Conservation (phyloP, 768 basidiomycete genomes). For the Podaxis sp. region DNA sequence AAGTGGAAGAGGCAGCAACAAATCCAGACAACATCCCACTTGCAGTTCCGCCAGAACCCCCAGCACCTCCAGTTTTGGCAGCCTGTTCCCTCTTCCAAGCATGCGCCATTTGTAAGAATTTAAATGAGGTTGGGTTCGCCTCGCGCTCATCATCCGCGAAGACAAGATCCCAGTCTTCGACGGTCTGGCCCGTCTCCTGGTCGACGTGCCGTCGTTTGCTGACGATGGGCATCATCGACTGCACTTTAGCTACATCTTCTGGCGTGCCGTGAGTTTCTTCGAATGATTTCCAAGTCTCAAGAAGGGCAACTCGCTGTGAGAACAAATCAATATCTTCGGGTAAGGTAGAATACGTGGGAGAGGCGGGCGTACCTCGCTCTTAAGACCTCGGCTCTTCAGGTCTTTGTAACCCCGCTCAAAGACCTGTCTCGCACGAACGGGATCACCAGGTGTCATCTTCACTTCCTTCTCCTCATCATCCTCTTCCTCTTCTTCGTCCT, state of each 20-base stretch:
- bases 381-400: constrained; percentile 75
- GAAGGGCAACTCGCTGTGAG: constrained; percentile 78
- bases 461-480: constrained; percentile 63
- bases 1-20: constrained; percentile 32
- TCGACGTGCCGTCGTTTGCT: constrained; percentile 83
- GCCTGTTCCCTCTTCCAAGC: constrained; percentile 59
- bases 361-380: constrained; percentile 68
- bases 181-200: constrained; percentile 78
- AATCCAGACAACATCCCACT: constrained; percentile 44
- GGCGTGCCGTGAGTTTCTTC: constrained; percentile 78
- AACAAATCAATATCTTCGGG: not conserved
- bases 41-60: constrained; percentile 27
- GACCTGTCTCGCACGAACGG: constrained; percentile 65
- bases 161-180: constrained; percentile 94
- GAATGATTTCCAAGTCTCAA: constrained; percentile 95
- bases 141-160: constrained; percentile 97
- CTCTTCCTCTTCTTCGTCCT: constrained; percentile 72
- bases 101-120: constrained; percentile 94
- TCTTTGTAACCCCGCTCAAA: constrained; percentile 89
- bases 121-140: constrained; percentile 90
- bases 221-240: constrained; percentile 91
- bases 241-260: constrained; percentile 76
- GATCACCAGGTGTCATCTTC: constrained; percentile 71
- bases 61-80: constrained; percentile 21
- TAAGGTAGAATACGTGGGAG: constrained; percentile 4